A percentile compares a stretch with the other conserved stretches of the same genome.
phyloP scores from a whole-genome alignment of 345 rosid species.

The Murraya paniculata region DNA sequence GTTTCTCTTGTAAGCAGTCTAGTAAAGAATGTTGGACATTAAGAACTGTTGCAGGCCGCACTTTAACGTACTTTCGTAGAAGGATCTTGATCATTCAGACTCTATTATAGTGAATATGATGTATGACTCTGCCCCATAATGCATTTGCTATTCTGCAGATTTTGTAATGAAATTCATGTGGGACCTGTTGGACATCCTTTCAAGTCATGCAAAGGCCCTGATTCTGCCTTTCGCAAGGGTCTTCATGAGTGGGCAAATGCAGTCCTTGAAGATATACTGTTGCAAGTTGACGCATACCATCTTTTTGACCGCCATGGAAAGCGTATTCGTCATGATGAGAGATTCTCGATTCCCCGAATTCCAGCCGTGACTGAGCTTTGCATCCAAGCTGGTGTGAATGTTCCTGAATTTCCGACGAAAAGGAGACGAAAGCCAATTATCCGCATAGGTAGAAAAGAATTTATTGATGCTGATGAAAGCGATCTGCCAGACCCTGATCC shows the following conservation, averaged over 20 bases:
- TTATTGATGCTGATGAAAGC: slow-evolving; percentile 85
- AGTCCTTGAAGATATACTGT: slow-evolving; percentile 59
- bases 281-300: slow-evolving; percentile 75
- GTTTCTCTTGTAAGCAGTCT: background rate
- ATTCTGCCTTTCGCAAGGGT: slow-evolving; percentile 66
- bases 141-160: slow-evolving; percentile 56
- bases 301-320: slow-evolving; percentile 75
- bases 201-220: slow-evolving; percentile 83
- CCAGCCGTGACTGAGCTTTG: slow-evolving; percentile 90
- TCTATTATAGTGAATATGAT: background rate
- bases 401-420: slow-evolving; percentile 70
- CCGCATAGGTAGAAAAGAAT: slow-evolving; percentile 71
- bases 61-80: background rate
- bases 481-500: slow-evolving; percentile 79
- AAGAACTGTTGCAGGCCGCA: background rate
- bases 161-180: slow-evolving; percentile 88
- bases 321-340: slow-evolving; percentile 73
- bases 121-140: background rate
- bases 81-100: background rate
- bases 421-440: slow-evolving; percentile 89
- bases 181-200: slow-evolving; percentile 89
- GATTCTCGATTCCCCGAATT: slow-evolving; percentile 72
- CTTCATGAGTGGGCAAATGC: slow-evolving; percentile 80
- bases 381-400: slow-evolving; percentile 83
- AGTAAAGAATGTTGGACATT: background rate